phyloP scores from a whole-genome alignment of 495 filamentous ascomycete genomes.

The Lineolata rhizophorae region DNA sequence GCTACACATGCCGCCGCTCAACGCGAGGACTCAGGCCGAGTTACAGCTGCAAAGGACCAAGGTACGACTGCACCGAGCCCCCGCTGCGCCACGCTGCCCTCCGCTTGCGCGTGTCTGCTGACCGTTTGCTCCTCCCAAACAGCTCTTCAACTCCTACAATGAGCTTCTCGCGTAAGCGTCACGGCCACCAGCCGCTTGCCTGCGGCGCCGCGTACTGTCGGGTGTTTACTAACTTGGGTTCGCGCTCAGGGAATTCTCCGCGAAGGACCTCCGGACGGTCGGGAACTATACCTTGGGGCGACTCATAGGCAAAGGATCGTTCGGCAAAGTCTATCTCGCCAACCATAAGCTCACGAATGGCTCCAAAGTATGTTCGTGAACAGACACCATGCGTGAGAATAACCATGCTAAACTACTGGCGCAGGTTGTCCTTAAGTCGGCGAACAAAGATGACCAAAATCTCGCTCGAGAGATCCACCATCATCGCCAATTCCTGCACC shows the following conservation, averaged over 20 bases:
- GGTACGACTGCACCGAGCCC: too few relatives aligned
- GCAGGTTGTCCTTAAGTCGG: constrained; percentile 92
- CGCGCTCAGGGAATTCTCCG: constrained; percentile 72
- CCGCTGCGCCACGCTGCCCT: too few relatives aligned
- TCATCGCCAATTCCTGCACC: constrained; percentile 91
- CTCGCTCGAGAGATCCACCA: constrained; percentile 95
- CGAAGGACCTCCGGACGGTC: constrained; percentile 70
- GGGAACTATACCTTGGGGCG: constrained; percentile 86
- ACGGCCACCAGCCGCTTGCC: too few relatives aligned
- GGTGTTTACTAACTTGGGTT: too few relatives aligned
- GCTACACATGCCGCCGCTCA: too few relatives aligned
- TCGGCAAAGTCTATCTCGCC: constrained; percentile 94
- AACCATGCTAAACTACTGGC: constrained; percentile 5
- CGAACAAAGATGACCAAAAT: constrained; percentile 87
- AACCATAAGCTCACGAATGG: constrained; percentile 96
- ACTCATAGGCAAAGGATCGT: constrained; percentile 90
- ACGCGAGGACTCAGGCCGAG: constrained; percentile 59
- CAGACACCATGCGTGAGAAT: constrained; percentile 1
- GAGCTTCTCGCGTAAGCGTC: too few relatives aligned
- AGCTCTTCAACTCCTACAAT: too few relatives aligned
- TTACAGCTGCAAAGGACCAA: constrained; percentile 83
- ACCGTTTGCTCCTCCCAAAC: too few relatives aligned
- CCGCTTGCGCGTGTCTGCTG: too few relatives aligned
- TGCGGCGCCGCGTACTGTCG: too few relatives aligned
- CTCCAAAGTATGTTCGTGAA: constrained; percentile 53